Evolutionary conservation across 2,329 filamentous ascomycete genomes (phyloP).

Genomic region (Trichoderma brevicompactum): DNA sequence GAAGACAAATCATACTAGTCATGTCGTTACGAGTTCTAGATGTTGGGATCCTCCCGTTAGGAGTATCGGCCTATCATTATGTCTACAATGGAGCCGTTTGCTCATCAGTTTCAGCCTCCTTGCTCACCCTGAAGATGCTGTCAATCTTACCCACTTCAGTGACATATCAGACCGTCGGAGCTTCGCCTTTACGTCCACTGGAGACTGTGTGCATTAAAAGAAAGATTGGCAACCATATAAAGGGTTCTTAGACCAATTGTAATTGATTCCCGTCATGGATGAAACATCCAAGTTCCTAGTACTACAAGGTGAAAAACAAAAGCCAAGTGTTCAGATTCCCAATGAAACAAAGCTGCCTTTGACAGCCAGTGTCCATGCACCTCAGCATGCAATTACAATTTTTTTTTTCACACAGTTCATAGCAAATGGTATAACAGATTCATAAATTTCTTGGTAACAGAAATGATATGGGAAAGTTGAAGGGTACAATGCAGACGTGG

Average conservation of each 20-base stretch:
- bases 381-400: too few relatives aligned
- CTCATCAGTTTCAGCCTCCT: slow-evolving; percentile 2
- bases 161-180: neutral
- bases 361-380: too few relatives aligned
- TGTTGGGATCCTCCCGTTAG: neutral
- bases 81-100: neutral
- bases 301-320: too few relatives aligned
- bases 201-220: neutral
- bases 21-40: neutral
- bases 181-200: neutral
- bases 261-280: too few relatives aligned
- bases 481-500: too few relatives aligned
- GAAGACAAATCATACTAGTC: neutral
- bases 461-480: too few relatives aligned
- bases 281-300: too few relatives aligned
- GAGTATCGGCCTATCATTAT: neutral
- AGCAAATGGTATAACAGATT: too few relatives aligned
- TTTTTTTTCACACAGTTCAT: too few relatives aligned
- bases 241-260: neutral
- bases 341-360: too few relatives aligned
- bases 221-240: neutral
- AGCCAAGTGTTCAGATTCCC: too few relatives aligned
- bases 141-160: neutral
- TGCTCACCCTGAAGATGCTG: neutral
- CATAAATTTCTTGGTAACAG: too few relatives aligned